Base-by-base conservation (phyloP, 1,284 basidiomycete species). In the Puccinia triticina region DNA sequence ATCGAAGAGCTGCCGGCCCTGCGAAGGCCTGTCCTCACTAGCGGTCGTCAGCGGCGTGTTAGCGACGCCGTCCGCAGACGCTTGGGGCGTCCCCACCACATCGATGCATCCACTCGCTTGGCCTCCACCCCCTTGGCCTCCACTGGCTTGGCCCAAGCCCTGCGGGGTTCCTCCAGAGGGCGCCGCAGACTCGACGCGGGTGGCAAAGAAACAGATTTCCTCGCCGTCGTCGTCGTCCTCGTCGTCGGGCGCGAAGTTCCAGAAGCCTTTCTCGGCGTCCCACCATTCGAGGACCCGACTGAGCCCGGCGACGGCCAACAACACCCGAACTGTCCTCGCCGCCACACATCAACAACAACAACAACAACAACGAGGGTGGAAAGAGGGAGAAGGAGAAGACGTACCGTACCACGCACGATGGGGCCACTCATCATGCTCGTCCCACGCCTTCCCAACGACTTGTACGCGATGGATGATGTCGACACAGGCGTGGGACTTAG, bases 191-290 rank as follows among this genome's bases (percentile, higher is more conserved):
- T 90, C 90, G 0, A 94, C 92, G 86, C 95, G 95, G 86, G 94
- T 92, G 82, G 97, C 93, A 86, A 96, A 96, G 83, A 92, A 91
- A 78, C 96, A 89, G 0, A 93, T 93, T 84, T 97, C 95, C 83
- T 92, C 92, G 10, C 83, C 84, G 83, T 90, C 88, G 72, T 85
- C 84, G 59, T 88, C 88, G 78, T 95, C 93, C 77, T 88, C 88
- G 78, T 95, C 93, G 76, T 88, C 88, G 76, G 95, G 94, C 83
- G 96, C 95, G 86, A 98, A 98, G 86, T 98, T 98, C 97, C 97
- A 99, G 88, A 99, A 99, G 84, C 96, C 94, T 86, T 96, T 96
- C 89, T 99, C 97, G n/a, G 96, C 96, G 71, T 98, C 95, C 96
- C 96, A 99, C 97, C 97, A 99, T 86, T 99, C 97, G 83, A 98